These are phyloP conservation scores for Helotiales sp. DNA, from an alignment of 2,329 filamentous ascomycete genomes.

Conservation along the genomic window DNA sequence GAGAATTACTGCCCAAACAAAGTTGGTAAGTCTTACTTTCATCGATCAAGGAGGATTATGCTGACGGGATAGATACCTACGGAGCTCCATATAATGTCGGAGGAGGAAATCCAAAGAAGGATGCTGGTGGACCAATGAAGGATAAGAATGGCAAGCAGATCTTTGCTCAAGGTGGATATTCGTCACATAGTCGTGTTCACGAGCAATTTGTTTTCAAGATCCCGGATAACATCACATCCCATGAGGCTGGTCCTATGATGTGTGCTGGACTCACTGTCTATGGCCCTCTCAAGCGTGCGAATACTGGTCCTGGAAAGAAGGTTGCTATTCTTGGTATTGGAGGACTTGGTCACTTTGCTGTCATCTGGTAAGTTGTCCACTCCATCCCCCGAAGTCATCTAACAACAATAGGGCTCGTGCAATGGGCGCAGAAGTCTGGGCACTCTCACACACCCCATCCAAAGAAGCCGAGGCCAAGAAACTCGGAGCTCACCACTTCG, in stretches of 20 bases:
- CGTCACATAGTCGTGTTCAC: conserved; percentile 53
- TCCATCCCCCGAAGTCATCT: background rate
- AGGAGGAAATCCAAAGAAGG: conserved; percentile 25
- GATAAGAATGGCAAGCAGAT: conserved; percentile 32
- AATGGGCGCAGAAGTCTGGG: conserved; percentile 69
- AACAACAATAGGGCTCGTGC: conserved; percentile 56
- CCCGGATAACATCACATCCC: conserved; percentile 55
- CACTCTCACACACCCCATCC: conserved; percentile 62
- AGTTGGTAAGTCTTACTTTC: conserved; percentile 54
- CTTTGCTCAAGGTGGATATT: conserved; percentile 38
- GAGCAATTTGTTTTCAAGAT: conserved; percentile 64
- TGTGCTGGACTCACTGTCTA: conserved; percentile 75
- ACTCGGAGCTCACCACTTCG: conserved; percentile 62
- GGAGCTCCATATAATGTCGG: conserved; percentile 36
- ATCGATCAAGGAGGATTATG: conserved; percentile 4
- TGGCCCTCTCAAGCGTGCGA: conserved; percentile 55
- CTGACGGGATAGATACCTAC: conserved; percentile 24
- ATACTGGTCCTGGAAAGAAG: conserved; percentile 53
- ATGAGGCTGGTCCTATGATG: conserved; percentile 67
- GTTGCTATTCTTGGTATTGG: conserved; percentile 77
- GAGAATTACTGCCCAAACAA: conserved; percentile 60
- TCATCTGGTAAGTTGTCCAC: conserved; percentile 56
- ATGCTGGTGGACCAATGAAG: conserved; percentile 29
- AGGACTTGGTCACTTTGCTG: conserved; percentile 73
- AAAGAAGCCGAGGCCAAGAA: conserved; percentile 64